phyloP scores from a whole-genome alignment of 306 rosid genomes.

The Gastrolobium bilobum region DNA sequence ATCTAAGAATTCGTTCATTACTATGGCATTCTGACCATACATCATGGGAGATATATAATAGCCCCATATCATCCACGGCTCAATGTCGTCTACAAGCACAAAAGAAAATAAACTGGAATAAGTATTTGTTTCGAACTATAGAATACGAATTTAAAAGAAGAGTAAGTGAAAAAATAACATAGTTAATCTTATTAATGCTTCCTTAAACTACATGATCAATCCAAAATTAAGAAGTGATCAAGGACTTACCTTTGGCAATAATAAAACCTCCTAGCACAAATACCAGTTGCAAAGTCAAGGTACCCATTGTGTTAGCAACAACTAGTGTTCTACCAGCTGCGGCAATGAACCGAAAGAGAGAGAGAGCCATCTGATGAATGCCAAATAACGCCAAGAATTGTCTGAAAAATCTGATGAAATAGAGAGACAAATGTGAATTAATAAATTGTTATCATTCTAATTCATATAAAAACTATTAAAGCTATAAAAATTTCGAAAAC shows the following conservation, averaged over 20 bases:
- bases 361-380: constrained; percentile 75
- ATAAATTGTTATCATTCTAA: constrained; percentile 1
- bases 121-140: constrained; percentile 14
- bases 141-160: background rate
- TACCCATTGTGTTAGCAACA: constrained; percentile 61
- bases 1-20: constrained; percentile 82
- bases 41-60: constrained; percentile 81
- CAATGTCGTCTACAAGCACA: constrained; percentile 67
- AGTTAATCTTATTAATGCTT: background rate
- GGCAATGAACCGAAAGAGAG: constrained; percentile 71
- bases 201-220: background rate
- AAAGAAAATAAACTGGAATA: constrained; percentile 6
- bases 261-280: constrained; percentile 75
- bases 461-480: background rate
- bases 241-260: constrained; percentile 58
- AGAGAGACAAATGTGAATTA: background rate
- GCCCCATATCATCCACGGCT: constrained; percentile 84
- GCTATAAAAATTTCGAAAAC: background rate
- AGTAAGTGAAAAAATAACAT: background rate
- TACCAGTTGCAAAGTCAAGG: constrained; percentile 58
- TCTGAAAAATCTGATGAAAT: constrained; percentile 62
- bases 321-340: constrained; percentile 66
- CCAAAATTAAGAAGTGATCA: constrained; percentile 19
- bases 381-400: constrained; percentile 65
- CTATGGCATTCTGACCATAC: constrained; percentile 93